Base-by-base conservation (phyloP, 2,329 filamentous ascomycete genomes). In the Trichophyton benhamiae region DNA sequence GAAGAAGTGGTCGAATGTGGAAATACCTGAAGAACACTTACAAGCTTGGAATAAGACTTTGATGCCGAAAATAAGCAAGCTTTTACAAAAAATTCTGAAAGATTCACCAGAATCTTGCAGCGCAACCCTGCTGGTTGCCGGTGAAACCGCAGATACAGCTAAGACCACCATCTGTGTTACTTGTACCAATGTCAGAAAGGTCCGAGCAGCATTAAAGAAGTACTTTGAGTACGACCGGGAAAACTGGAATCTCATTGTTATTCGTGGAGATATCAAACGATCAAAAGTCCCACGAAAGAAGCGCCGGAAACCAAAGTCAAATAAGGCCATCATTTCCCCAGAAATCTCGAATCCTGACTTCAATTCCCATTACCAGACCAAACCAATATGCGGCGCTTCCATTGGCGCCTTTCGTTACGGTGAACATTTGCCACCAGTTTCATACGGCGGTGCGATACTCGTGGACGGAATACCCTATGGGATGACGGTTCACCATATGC, bases 401-500 rank as follows among this genome's bases (percentile, higher is more conserved):
- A 96, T 97, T 63, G 92, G 92, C 5, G 91, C 91, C 0, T 96
- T 89, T 79, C 85, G 89, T 58, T 87, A 88, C 62, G 84, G 91
- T 65, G 85, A 88, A 52, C 92, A 96, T 70, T 78, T 96, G 2
- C 91, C 91, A 4, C 90, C 92, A 1, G 92, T 95, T 2, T 95
- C 90, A 36, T 91, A 95, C 66, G 92, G 92, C 11, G 92, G 92
- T 7, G 81, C 96, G 3, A 84, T 97, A 46, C 77, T 94, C 36
- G 84, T 97, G 1, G 91, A 97, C 69, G 85, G 88, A 61, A 85
- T 87, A 71, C 84, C 89, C 0, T 94, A 91, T 68, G 92, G 92
- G 11, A 94, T 97, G 89, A 96, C 90, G 22, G 92, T 97, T 0
- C 92, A 97, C 69, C 92, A 97, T 72, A 92, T 97, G 85, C 83